A percentile compares a stretch with the other conserved stretches of the same genome.
Evolutionary conservation across 495 filamentous ascomycete species (phyloP).

Genomic region (Daldinia childiae): DNA sequence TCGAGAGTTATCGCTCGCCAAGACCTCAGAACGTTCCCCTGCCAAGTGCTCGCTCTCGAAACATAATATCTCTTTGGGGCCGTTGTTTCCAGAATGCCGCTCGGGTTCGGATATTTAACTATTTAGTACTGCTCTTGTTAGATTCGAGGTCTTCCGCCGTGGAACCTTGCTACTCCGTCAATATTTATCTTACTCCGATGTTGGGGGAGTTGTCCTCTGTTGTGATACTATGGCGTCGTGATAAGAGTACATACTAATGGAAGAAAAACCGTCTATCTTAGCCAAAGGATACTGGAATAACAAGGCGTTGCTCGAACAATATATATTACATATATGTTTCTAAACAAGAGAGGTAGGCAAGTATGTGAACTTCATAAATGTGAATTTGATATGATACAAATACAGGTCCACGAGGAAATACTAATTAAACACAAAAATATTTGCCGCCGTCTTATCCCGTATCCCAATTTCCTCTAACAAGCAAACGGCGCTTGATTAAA

Average conservation of each 20-base stretch:
- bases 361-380: not conserved
- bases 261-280: not conserved
- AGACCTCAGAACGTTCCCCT: slow-evolving; percentile 27
- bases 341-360: not conserved
- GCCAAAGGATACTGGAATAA: not conserved
- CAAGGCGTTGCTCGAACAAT: not conserved
- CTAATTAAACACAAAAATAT: not conserved
- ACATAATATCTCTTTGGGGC: slow-evolving; percentile 19
- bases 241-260: not conserved
- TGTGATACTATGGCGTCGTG: not conserved
- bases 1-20: slow-evolving; percentile 21
- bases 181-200: slow-evolving; percentile 4
- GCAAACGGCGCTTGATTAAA: slow-evolving; percentile 29
- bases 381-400: slow-evolving; percentile 7
- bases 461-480: not conserved
- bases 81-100: not conserved
- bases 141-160: not conserved
- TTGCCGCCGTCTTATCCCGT: slow-evolving; percentile 1
- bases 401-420: slow-evolving; percentile 1
- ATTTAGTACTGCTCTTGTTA: not conserved
- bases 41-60: slow-evolving; percentile 22
- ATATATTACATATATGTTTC: not conserved
- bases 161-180: not conserved
- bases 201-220: not conserved
- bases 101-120: slow-evolving; percentile 23